Evolutionary conservation across 2,329 filamentous ascomycete genomes (phyloP).

Genomic region (Ophiostoma pallidulum): DNA sequence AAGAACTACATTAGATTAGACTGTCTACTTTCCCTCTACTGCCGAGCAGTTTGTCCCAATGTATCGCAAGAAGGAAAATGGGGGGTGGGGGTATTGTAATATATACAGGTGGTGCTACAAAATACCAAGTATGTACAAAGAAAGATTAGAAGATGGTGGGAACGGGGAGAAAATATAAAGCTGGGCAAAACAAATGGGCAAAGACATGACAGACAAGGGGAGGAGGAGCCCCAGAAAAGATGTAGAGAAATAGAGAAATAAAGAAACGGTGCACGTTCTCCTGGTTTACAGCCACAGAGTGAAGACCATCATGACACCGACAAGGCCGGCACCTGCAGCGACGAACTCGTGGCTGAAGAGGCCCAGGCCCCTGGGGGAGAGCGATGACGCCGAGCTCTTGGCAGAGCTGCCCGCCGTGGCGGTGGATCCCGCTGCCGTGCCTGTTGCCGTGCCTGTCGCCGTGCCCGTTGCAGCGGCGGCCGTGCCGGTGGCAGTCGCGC

Average conservation of each 20-base stretch:
- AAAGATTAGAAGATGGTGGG: too few relatives aligned
- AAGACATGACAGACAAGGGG: too few relatives aligned
- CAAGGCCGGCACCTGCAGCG: slow-evolving; percentile 39
- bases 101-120: not conserved
- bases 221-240: too few relatives aligned
- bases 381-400: slow-evolving; percentile 21
- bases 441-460: slow-evolving; percentile 19
- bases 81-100: slow-evolving; percentile 4
- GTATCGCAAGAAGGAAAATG: too few relatives aligned
- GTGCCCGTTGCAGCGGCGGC: slow-evolving; percentile 5
- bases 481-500: slow-evolving; percentile 21
- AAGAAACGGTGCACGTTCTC: not conserved
- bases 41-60: too few relatives aligned
- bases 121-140: too few relatives aligned
- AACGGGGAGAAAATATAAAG: too few relatives aligned
- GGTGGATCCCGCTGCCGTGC: slow-evolving; percentile 11
- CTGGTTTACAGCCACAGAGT: slow-evolving; percentile 36
- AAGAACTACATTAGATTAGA: too few relatives aligned
- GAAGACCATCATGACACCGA: slow-evolving; percentile 43
- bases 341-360: slow-evolving; percentile 37
- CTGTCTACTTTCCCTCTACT: too few relatives aligned
- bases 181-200: too few relatives aligned
- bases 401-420: slow-evolving; percentile 18
- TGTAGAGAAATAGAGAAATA: not conserved
- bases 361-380: slow-evolving; percentile 28